Base-by-base conservation (phyloP, 805 yeast species). In the Teunomyces aglyptinius region DNA sequence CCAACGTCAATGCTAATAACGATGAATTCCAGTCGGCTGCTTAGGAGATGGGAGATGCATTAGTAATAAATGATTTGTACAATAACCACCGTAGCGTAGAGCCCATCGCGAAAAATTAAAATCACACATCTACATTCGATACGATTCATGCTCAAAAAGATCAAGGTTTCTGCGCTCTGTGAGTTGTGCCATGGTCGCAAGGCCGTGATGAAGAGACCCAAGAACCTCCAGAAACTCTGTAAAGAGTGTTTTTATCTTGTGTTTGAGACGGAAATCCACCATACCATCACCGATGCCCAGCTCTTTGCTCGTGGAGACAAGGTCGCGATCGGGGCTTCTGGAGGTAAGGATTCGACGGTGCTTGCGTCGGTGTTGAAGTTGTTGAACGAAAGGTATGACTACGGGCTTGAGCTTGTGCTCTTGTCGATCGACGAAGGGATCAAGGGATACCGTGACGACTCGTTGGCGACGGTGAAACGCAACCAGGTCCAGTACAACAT, bases 341-440 rank as follows among this genome's bases (percentile, higher is more conserved):
- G 99, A 20, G 99, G 99, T 44, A 94, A 94, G 59, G 99, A 94
- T 64, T 89, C 97, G 4, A 94, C 99, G 0, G 99, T 94, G 1
- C 69, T 94, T 26, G 99, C 98, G 0, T 82, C 91, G 39, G 81
- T 94, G 2, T 66, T 94, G 65, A 94, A 90, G 59, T 80, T 92
- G 0, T 70, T 94, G 51, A 94, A 94, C 61, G 97, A 90, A 59
- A 72, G 97, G 47, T 81, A 94, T 67, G 70, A 87, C 58, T 94
- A 94, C 64, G 96, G 96, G 0, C 77, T 94, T n/a, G 76, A 88
- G 13, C 78, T 94, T 45, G 89, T 87, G 3, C 71, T 94, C 26
- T 72, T 94, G 39, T 85, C 96, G 55, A 85, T 94, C 24, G 99
- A 94, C 65, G 99, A 94, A 66, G 99, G 99, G 13, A 94, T 94